Base-by-base conservation (phyloP, 2,329 filamentous ascomycete species). In the Fusarium dlaminii region DNA sequence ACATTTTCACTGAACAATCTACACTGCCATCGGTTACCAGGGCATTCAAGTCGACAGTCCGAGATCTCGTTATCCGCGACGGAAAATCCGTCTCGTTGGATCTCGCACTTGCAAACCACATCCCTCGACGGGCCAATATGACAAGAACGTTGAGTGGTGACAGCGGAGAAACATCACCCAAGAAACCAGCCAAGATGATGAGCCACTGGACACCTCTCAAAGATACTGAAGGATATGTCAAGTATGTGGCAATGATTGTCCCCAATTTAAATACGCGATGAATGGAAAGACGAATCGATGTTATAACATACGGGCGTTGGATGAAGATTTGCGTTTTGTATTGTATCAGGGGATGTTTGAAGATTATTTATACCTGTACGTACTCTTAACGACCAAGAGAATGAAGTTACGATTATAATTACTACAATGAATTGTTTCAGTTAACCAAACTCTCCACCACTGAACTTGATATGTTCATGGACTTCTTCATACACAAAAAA, bases 1-100 rank as follows among this genome's bases (percentile, higher is more conserved):
- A 85, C 45, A 84, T 90, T n/a, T 83, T 91, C 9, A 80, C 82
- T 9, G 83, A 87, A n/a, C 83, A 86, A 49, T 82, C 84, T 4
- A 80, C 81, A n/a, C 83, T 85, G 14, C 82, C 83, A 1, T 83
- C 81, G 6, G 78, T 87, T 11, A 83, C 83, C 5, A 85, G 84
- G 56, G 80, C 83, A 0, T 87, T 88, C 80, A 85, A 84, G 71
- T 76, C 79, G 3, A 81, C 80, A 1, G 85, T 90, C 6, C 81
- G 82, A 29, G 82, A 85, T n/a, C 76, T 78, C 12, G 72, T 85
- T 4, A 63, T 82, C 2, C 71, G 76, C 6, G 82, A 83, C 45
- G 82, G 84, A 56, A 80, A 78, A 54, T 82, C 84, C 29, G 80
- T 81, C 37, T 78, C 77, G 15, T 68, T 82, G 11, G 79, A 81